phyloP scores from a whole-genome alignment of 2,329 filamentous ascomycete species.

The Fusarium pilosicola region DNA sequence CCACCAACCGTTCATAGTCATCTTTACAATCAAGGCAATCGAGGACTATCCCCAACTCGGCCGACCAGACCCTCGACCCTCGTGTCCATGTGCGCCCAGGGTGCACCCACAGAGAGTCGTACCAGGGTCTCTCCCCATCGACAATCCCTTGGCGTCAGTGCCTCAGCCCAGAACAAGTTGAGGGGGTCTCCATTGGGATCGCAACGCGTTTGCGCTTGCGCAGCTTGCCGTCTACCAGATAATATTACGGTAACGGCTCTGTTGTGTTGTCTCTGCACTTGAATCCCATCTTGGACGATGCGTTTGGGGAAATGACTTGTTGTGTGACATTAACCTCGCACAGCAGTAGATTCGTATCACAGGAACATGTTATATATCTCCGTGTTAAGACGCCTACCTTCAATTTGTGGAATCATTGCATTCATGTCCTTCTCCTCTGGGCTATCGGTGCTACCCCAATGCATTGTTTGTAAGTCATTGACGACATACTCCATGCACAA shows the following conservation, averaged over 20 bases:
- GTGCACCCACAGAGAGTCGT: conserved; percentile 34
- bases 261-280: conserved; percentile 11
- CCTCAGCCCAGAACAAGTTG: conserved; percentile 26
- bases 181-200: conserved; percentile 22
- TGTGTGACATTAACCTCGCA: conserved; percentile 24
- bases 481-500: conserved; percentile 21
- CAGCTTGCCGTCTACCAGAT: conserved; percentile 23
- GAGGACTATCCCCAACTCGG: conserved; percentile 39
- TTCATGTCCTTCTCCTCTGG: conserved; percentile 13
- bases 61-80: conserved; percentile 27
- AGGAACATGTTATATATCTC: conserved; percentile 27
- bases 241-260: neutral
- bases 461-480: conserved; percentile 16
- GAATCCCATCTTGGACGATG: conserved; percentile 23
- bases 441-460: conserved; percentile 22
- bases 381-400: conserved; percentile 23
- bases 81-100: conserved; percentile 33
- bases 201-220: conserved; percentile 39
- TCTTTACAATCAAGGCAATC: conserved; percentile 40
- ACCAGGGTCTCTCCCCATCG: conserved; percentile 16
- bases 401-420: conserved; percentile 2
- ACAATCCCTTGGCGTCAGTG: conserved; percentile 23
- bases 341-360: conserved; percentile 22
- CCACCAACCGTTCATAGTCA: conserved; percentile 38
- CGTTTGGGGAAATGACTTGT: conserved; percentile 7